phyloP scores from a whole-genome alignment of 108 stramenopile genomes.

The Craspedostauros australis region DNA sequence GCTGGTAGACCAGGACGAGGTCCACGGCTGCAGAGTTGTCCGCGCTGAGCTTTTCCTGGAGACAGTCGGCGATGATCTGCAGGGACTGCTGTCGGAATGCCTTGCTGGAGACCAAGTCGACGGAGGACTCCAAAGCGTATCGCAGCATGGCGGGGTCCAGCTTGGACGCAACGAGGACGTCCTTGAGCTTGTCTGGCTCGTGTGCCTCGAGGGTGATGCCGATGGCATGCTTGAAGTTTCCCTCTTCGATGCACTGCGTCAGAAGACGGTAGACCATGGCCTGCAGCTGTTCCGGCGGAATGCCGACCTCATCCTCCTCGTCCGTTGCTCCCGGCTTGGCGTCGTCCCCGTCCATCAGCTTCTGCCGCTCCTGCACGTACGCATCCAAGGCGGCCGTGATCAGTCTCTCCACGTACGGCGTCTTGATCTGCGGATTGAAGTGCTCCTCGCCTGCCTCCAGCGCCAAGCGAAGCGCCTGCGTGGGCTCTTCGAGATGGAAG shows the following conservation, averaged over 20 bases:
- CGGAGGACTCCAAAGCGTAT: slow-evolving; percentile 44
- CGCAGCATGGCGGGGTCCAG: slow-evolving; percentile 26
- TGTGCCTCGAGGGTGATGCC: slow-evolving; percentile 95
- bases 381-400: slow-evolving; percentile 76
- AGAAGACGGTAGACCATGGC: slow-evolving; percentile 90
- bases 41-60: slow-evolving; percentile 10
- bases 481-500: slow-evolving; percentile 96
- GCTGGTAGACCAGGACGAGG: slow-evolving; percentile 68
- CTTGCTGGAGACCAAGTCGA: slow-evolving; percentile 60
- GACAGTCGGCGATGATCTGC: slow-evolving; percentile 52
- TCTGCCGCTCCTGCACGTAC: slow-evolving; percentile 47
- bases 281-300: slow-evolving; percentile 84
- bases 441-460: slow-evolving; percentile 76
- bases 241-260: slow-evolving; percentile 83
- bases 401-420: slow-evolving; percentile 67
- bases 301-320: slow-evolving; percentile 27
- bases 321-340: slow-evolving; percentile 7
- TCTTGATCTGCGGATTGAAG: slow-evolving; percentile 61
- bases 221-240: slow-evolving; percentile 84
- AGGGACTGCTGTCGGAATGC: slow-evolving; percentile 73
- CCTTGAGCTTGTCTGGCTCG: slow-evolving; percentile 39
- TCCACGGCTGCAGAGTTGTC: slow-evolving; percentile 40
- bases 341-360: slow-evolving; percentile 26
- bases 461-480: slow-evolving; percentile 89
- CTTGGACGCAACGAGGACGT: slow-evolving; percentile 31